Evolutionary conservation across 306 rosid species (phyloP).

Genomic region (Cicer chorassanicum): DNA sequence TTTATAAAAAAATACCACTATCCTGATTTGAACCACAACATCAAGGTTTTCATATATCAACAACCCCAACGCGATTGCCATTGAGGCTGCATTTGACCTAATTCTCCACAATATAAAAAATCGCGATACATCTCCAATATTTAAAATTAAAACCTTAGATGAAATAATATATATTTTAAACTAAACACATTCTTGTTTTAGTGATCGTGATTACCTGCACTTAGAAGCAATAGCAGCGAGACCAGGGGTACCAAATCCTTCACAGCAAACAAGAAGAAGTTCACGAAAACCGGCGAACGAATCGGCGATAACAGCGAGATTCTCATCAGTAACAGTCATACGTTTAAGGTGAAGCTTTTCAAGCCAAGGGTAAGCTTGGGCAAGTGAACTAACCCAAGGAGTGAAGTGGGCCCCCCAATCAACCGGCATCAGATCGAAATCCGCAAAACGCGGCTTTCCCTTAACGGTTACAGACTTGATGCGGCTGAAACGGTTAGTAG

Average conservation of each 20-base stretch:
- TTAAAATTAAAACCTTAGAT: background rate
- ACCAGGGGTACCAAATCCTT: slow-evolving; percentile 75
- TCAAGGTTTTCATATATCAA: background rate
- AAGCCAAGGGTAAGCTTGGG: slow-evolving; percentile 80
- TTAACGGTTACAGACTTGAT: slow-evolving; percentile 67
- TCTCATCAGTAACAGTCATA: slow-evolving; percentile 67
- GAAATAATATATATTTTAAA: background rate
- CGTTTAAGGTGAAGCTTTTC: slow-evolving; percentile 85
- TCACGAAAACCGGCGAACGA: slow-evolving; percentile 67
- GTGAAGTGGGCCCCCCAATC: slow-evolving; percentile 83
- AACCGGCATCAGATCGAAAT: slow-evolving; percentile 81
- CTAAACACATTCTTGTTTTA: background rate
- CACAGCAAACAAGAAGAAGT: slow-evolving; percentile 80
- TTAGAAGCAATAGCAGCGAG: slow-evolving; percentile 65
- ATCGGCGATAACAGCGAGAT: slow-evolving; percentile 61
- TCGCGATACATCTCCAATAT: background rate
- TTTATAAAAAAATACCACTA: background rate
- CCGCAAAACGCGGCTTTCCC: slow-evolving; percentile 89
- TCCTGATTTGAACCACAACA: background rate
- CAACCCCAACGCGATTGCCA: background rate
- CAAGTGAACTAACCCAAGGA: slow-evolving; percentile 68
- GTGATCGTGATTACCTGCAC: slow-evolving; percentile 53
- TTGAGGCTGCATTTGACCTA: background rate
- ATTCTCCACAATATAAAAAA: background rate
- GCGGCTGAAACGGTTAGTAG: slow-evolving; percentile 61